Evolutionary conservation across 805 yeast genomes (phyloP).

Genomic region (Metschnikowia matae): DNA sequence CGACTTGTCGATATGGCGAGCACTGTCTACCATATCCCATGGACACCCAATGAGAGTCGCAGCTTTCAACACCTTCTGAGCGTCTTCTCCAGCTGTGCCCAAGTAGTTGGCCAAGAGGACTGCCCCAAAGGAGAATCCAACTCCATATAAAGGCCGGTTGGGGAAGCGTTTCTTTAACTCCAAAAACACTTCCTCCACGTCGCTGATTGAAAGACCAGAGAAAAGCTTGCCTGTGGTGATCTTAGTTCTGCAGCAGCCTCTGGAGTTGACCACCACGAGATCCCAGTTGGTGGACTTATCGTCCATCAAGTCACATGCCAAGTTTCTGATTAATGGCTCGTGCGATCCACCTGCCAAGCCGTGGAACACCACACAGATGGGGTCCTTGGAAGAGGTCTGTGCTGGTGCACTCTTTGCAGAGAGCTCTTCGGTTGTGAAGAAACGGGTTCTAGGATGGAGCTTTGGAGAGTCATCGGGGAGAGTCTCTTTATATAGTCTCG

Average conservation of each 20-base stretch:
- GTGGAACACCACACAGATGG: conserved; percentile 63
- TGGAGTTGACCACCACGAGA: conserved; percentile 60
- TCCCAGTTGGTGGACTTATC: conserved; percentile 44
- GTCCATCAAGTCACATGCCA: conserved; percentile 38
- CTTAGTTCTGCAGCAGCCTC: conserved; percentile 74
- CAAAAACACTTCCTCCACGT: conserved; percentile 53
- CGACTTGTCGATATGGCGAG: conserved; percentile 37
- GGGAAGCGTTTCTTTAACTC: conserved; percentile 53
- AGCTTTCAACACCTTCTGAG: conserved; percentile 38
- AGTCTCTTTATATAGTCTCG: conserved; percentile 23
- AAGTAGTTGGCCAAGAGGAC: conserved; percentile 66
- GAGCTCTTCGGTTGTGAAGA: conserved; percentile 46
- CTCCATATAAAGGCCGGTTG: conserved; percentile 55
- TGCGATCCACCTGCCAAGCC: conserved; percentile 87
- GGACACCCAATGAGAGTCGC: conserved; percentile 63
- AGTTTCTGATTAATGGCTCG: conserved; percentile 66
- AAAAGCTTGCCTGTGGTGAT: conserved; percentile 68
- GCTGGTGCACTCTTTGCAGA: conserved; percentile 15
- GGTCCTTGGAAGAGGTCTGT: conserved; percentile 36
- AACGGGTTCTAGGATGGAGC: conserved; percentile 52
- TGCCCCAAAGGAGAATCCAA: conserved; percentile 83
- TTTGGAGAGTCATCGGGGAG: conserved; percentile 33
- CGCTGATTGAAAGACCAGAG: conserved; percentile 69
- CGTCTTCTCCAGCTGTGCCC: conserved; percentile 48
- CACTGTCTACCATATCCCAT: conserved; percentile 63